Conservation (phyloP, 2,329 filamentous ascomycete genomes). For the Aspergillus tanneri region DNA sequence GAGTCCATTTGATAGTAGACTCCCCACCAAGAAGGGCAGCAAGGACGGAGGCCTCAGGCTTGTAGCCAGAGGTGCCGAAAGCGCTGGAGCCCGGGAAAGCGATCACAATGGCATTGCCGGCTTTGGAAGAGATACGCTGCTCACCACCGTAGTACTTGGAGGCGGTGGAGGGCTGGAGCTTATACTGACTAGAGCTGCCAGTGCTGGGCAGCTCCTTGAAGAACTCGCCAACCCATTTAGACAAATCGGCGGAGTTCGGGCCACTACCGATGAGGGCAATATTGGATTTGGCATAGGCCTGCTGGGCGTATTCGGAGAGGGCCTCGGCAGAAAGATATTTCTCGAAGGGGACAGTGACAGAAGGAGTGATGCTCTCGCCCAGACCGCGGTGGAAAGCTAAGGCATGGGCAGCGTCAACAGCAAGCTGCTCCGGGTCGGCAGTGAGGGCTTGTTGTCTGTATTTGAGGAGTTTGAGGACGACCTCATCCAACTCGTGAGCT, state of each 20-base stretch:
- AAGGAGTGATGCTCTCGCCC: constrained; percentile 72
- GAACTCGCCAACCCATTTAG: constrained; percentile 91
- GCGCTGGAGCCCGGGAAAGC: constrained; percentile 89
- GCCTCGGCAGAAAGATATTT: constrained; percentile 78
- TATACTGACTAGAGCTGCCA: constrained; percentile 51
- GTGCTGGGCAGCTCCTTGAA: constrained; percentile 68
- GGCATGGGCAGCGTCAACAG: constrained; percentile 80
- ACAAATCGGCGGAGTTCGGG: constrained; percentile 69
- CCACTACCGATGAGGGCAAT: constrained; percentile 90
- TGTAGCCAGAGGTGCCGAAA: constrained; percentile 68
- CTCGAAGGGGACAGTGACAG: constrained; percentile 67
- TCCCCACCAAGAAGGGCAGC: constrained; percentile 85
- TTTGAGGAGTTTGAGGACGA: constrained; percentile 74
- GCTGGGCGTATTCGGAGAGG: constrained; percentile 71
- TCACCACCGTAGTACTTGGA: constrained; percentile 94
- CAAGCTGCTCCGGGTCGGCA: constrained; percentile 63
- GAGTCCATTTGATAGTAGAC: constrained; percentile 90
- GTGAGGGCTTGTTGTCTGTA: constrained; percentile 73
- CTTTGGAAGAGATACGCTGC: constrained; percentile 76
- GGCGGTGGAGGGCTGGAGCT: constrained; percentile 59
- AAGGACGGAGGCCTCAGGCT: constrained; percentile 86
- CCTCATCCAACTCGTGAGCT: constrained; percentile 91
- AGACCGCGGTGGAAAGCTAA: constrained; percentile 93
- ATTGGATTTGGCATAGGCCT: constrained; percentile 84
- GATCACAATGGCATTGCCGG: constrained; percentile 80